These are phyloP conservation scores for Climacium dendroides DNA, from an alignment of 225 moss, liverwort and hornwort species.

Conservation along the genomic window DNA sequence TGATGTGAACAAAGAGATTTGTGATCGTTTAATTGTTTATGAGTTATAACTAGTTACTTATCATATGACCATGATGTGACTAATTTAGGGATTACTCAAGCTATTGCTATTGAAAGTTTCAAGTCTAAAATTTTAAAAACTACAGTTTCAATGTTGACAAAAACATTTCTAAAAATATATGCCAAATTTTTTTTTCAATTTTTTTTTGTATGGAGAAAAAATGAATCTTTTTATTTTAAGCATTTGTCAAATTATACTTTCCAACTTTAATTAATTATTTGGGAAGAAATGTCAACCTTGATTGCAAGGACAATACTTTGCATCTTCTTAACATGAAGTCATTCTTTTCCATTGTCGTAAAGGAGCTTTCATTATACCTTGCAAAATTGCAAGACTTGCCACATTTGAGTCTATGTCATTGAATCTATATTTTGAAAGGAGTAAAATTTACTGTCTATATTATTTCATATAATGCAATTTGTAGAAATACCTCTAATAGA, in stretches of 20 bases:
- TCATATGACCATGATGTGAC: neutral
- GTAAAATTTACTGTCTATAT: accelerated
- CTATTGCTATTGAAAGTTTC: accelerated
- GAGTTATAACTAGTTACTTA: accelerated
- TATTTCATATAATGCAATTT: neutral
- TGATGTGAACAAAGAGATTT: neutral
- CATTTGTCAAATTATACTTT: neutral
- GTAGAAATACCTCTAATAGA: neutral
- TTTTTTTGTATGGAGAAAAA: neutral
- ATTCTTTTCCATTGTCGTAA: neutral
- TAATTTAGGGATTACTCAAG: accelerated
- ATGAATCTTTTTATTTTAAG: neutral
- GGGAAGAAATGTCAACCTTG: accelerated
- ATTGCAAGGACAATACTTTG: accelerated
- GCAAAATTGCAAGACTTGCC: neutral
- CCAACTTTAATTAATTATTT: neutral
- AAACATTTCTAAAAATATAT: neutral
- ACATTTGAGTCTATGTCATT: neutral
- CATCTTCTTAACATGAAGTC: accelerated
- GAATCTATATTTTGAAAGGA: neutral
- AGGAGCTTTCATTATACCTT: neutral
- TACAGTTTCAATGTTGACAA: accelerated
- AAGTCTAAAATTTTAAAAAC: neutral
- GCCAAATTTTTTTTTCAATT: neutral
- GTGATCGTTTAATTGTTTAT: neutral